Evolutionary conservation across 2,329 filamentous ascomycete species (phyloP).

Genomic region (Sporothrix curviconia): DNA sequence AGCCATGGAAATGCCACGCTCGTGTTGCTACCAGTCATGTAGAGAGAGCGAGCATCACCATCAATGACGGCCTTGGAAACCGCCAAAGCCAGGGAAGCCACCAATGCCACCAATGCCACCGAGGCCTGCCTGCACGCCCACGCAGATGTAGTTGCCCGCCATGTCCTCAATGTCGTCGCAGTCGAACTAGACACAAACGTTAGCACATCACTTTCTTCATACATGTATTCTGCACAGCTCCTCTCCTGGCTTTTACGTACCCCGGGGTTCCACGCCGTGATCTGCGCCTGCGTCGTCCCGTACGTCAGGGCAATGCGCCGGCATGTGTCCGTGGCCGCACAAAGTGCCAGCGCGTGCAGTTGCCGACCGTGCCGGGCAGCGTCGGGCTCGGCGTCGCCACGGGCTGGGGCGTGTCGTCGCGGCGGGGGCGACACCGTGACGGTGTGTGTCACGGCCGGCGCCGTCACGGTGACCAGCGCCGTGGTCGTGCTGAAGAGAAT

Average conservation of each 20-base stretch:
- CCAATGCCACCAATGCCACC: no score
- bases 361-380: neutral
- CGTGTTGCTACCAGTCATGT: no score
- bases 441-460: neutral
- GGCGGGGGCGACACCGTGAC: neutral
- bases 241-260: slow-evolving; percentile 8
- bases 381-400: slow-evolving; percentile 4
- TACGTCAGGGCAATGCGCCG: slow-evolving; percentile 4
- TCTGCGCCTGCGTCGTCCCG: neutral
- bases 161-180: slow-evolving; percentile 16
- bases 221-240: no score
- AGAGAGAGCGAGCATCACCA: no score
- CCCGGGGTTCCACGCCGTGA: slow-evolving; percentile 12
- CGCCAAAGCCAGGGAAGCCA: neutral
- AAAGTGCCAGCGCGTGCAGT: slow-evolving; percentile 12
- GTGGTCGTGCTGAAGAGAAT: neutral
- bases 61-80: neutral
- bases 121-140: neutral
- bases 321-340: slow-evolving; percentile 9
- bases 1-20: no score
- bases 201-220: no score
- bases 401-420: neutral
- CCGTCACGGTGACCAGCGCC: neutral
- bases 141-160: slow-evolving; percentile 14
- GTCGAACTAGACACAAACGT: slow-evolving; percentile 12